Conservation (phyloP, 257 asterid species). For the Lavandula angustifolia region DNA sequence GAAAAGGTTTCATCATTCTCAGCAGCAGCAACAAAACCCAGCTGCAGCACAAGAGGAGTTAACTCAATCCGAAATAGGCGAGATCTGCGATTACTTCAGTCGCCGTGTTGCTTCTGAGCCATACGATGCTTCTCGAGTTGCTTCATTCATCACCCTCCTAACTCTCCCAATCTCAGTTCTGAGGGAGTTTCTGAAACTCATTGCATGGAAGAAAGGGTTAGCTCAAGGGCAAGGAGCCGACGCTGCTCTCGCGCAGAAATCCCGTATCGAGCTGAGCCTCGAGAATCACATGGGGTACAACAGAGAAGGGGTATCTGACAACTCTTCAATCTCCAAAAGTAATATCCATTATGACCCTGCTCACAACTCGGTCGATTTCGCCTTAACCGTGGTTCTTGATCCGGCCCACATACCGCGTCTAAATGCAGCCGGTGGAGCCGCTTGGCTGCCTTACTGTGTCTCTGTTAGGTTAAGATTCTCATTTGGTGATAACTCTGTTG, state of each 20-base stretch:
- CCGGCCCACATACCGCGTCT: conserved; percentile 84
- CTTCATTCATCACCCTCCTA: conserved; percentile 90
- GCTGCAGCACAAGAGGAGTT: conserved; percentile 81
- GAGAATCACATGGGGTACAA: conserved; percentile 84
- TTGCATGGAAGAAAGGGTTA: conserved; percentile 97
- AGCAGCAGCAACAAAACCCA: conserved; percentile 88
- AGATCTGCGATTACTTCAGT: conserved; percentile 95
- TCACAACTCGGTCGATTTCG: conserved; percentile 89
- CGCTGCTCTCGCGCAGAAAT: conserved; percentile 78
- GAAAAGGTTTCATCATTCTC: conserved; percentile 87
- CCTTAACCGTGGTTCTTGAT: conserved; percentile 90
- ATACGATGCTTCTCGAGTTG: conserved; percentile 96
- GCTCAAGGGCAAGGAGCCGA: conserved; percentile 80
- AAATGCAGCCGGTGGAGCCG: conserved; percentile 98
- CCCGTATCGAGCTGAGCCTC: conserved; percentile 92
- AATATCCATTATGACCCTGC: conserved; percentile 82
- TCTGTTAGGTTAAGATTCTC: conserved; percentile 80
- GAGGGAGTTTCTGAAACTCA: conserved; percentile 90
- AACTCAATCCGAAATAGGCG: conserved; percentile 90
- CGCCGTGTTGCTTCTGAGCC: conserved; percentile 99
- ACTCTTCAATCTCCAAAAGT: conserved; percentile 67
- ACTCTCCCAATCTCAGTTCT: conserved; percentile 91
- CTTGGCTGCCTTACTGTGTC: conserved; percentile 97
- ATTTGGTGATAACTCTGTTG: conserved; percentile 70
- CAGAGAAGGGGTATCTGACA: conserved; percentile 56